Conservation (phyloP, 768 basidiomycete species). For the Agaricus subrufescens region DNA sequence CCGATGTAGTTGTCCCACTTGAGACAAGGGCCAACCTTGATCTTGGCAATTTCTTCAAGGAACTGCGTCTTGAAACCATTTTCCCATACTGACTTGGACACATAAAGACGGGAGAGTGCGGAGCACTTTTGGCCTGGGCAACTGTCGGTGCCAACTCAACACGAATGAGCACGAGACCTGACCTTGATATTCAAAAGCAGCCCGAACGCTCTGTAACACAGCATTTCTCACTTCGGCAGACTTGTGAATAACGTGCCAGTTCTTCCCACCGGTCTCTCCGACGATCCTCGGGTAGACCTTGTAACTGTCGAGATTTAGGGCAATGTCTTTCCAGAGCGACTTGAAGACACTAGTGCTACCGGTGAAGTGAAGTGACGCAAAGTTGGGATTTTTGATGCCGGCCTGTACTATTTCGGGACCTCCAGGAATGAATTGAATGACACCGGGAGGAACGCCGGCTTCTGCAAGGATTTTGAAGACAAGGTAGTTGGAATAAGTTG, state of each 20-base stretch:
- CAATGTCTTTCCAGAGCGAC: conserved; percentile 95
- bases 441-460: conserved; percentile 90
- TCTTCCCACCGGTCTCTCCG: conserved; percentile 98
- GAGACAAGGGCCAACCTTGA: conserved; percentile 74
- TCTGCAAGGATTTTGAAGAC: conserved; percentile 88
- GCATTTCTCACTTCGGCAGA: conserved; percentile 86
- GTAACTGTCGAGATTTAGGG: conserved; percentile 82
- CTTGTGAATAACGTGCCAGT: conserved; percentile 91
- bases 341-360: conserved; percentile 94
- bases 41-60: conserved; percentile 70
- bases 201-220: conserved; percentile 83
- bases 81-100: conserved; percentile 83
- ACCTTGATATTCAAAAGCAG: conserved; percentile 96
- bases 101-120: conserved; percentile 87
- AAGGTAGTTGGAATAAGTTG: conserved; percentile 94
- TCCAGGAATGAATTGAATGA: conserved; percentile 96
- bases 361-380: conserved; percentile 93
- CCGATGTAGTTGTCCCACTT: conserved; percentile 90
- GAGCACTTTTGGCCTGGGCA: conserved; percentile 89
- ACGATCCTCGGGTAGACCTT: conserved; percentile 90
- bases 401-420: conserved; percentile 85
- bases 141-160: neutral
- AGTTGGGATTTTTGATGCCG: conserved; percentile 71
- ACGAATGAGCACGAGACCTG: conserved; percentile 4
- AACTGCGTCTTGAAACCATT: conserved; percentile 81